Percentiles rank a stretch among this genome's conserved stretches.
phyloP scores from a whole-genome alignment of 768 basidiomycete genomes.

The Pleurotus pulmonarius region DNA sequence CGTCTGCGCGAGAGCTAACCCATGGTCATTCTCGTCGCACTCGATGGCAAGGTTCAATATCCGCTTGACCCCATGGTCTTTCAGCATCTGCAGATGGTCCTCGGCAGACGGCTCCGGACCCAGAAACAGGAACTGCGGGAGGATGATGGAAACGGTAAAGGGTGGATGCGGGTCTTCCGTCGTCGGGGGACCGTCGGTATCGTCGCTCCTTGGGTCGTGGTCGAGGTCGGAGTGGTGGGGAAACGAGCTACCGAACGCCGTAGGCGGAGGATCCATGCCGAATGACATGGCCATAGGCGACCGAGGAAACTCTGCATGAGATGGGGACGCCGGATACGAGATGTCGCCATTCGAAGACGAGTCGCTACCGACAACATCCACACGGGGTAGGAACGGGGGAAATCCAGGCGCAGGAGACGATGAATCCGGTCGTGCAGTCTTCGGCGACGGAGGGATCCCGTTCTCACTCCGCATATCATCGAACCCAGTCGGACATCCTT shows the following conservation, averaged over 20 bases:
- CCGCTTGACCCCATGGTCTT: constrained; percentile 73
- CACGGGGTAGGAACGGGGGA: neutral
- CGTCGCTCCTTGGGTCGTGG: constrained; percentile 7
- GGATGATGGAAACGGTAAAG: constrained; percentile 86
- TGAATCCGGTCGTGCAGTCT: constrained; percentile 60
- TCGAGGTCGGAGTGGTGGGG: neutral
- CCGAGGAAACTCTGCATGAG: constrained; percentile 4
- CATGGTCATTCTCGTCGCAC: constrained; percentile 78
- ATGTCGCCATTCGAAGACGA: neutral
- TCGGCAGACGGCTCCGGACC: constrained; percentile 80
- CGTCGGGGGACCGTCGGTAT: constrained; percentile 50
- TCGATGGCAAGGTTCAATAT: constrained; percentile 92
- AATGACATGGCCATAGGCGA: constrained; percentile 2
- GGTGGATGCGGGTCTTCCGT: constrained; percentile 57
- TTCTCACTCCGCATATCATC: neutral
- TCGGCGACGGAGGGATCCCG: constrained; percentile 50
- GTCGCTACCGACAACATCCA: neutral
- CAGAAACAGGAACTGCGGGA: constrained; percentile 87
- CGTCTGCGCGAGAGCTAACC: constrained; percentile 55
- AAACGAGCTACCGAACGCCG: constrained; percentile 9
- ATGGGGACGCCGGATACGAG: neutral
- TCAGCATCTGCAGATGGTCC: constrained; percentile 74
- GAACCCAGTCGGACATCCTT: neutral
- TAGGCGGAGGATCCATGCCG: constrained; percentile 11
- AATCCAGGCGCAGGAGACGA: constrained; percentile 9